Percentiles rank a stretch among this genome's conserved stretches.
Evolutionary conservation across 805 yeast species (phyloP).

Genomic region (Ogataea polymorpha): DNA sequence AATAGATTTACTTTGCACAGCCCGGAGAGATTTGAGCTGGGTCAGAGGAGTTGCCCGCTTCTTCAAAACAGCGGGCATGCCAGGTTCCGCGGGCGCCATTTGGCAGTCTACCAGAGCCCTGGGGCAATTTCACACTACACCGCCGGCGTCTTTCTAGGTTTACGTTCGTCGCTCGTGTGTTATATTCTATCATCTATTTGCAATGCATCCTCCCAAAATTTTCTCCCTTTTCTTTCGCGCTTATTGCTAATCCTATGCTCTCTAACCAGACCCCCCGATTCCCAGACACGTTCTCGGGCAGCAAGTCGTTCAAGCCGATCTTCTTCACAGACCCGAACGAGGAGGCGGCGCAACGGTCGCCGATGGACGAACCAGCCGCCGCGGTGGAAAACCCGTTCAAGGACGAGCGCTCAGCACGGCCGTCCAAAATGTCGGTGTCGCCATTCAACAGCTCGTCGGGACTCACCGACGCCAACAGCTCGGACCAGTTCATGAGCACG

Average conservation of each 20-base stretch:
- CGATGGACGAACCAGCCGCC: slow-evolving; percentile 9
- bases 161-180: no score
- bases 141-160: no score
- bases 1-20: slow-evolving; percentile 7
- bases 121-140: no score
- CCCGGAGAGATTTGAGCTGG: not conserved
- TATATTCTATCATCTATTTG: no score
- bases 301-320: slow-evolving; percentile 16
- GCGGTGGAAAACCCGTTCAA: slow-evolving; percentile 15
- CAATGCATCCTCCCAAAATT: not conserved
- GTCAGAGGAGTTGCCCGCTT: no score
- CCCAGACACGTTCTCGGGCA: slow-evolving; percentile 14
- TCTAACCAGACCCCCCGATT: slow-evolving; percentile 18
- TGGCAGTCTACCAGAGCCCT: no score
- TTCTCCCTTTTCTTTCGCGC: slow-evolving; percentile 10
- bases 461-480: slow-evolving; percentile 7
- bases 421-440: slow-evolving; percentile 7
- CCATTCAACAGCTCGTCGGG: slow-evolving; percentile 7
- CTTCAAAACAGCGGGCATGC: no score
- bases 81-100: no score
- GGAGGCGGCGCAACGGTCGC: slow-evolving; percentile 9
- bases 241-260: slow-evolving; percentile 14
- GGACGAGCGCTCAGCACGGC: slow-evolving; percentile 8
- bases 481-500: slow-evolving; percentile 7
- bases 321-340: slow-evolving; percentile 24